Base-by-base conservation (phyloP, 768 basidiomycete genomes). In the Lentinula boryana region DNA sequence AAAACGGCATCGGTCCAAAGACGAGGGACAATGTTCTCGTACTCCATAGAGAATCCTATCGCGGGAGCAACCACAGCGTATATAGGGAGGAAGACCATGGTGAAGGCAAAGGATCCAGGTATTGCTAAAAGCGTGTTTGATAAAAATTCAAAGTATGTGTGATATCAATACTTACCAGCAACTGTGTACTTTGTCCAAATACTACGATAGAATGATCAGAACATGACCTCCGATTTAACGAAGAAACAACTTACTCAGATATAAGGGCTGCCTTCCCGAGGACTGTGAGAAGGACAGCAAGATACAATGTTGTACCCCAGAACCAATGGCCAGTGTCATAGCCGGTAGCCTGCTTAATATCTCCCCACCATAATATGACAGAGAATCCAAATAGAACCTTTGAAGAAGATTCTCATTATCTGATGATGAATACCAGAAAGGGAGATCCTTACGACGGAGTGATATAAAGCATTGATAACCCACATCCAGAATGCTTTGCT, bases 121-220 rank as follows among this genome's bases (percentile, higher is more conserved):
- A 99, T 99, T 10, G 97, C 96, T 87, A 68, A 27, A 54, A 57
- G 33, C 53, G 31, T 60, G 50, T 51, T 9, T 10, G 51, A 55
- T 68, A 58, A 65, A 60, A 60, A 36, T n/a, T 9, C 2, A 38
- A 35, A 31, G 43, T 58, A 38, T 36, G 53, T 58, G 5, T 15
- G 23, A 56, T 21, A 58, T 12, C 15, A 31, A 18, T 27, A 71
- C 80, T 60, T 68, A 89, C 89, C 89, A 43, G 93, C 93, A 52
- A 98, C 91, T 12, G 96, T 98, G 69, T 98, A 99, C 71, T 98
- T 98, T 0, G 97, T 99, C 97, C 97, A 99, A n/a, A 99, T 74
- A 67, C 96, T 99, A 61, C 7, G 56, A 59, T 13, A 38, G 35
- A 54, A 52, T 15, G 61, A 18, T 56, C 5, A 55, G 49, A 23